Evolutionary conservation across 2,329 filamentous ascomycete genomes (phyloP).

Genomic region (Trichophyton benhamiae): DNA sequence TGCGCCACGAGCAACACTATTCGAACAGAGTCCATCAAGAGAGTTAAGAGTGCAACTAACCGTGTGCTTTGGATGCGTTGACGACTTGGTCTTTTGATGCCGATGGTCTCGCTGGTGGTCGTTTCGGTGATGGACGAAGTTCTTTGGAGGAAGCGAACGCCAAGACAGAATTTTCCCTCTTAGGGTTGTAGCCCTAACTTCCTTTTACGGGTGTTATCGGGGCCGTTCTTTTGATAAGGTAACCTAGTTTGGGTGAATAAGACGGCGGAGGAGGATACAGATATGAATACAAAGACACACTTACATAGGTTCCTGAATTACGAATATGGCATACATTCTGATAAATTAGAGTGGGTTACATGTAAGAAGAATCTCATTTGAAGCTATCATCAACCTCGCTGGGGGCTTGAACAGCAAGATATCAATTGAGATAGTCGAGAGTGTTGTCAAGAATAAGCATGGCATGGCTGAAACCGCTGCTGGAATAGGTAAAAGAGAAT

Average conservation of each 20-base stretch:
- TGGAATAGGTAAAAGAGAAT: slow-evolving; percentile 3
- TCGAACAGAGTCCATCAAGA: neutral
- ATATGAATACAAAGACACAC: neutral
- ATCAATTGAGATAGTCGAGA: neutral
- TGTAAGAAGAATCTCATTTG: slow-evolving; percentile 4
- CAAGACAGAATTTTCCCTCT: neutral
- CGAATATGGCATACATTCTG: neutral
- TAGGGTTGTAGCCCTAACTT: neutral
- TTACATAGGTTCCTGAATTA: neutral
- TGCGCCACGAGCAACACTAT: neutral
- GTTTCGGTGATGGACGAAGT: neutral
- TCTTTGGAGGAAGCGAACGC: slow-evolving; percentile 2
- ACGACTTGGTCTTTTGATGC: slow-evolving; percentile 3
- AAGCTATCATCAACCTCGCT: neutral
- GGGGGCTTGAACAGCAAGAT: neutral
- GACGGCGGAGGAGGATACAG: neutral
- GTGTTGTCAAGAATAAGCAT: neutral
- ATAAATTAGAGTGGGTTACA: neutral
- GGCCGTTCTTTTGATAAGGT: neutral
- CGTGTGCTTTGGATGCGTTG: slow-evolving; percentile 4
- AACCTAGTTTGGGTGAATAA: neutral
- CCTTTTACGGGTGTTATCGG: neutral
- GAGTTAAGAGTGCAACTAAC: neutral
- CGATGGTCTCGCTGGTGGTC: slow-evolving; percentile 1
- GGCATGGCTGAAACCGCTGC: neutral